These are phyloP conservation scores for Saccharomyces pastorianus DNA, from an alignment of 1,139 yeast genomes.

Conservation along the genomic window DNA sequence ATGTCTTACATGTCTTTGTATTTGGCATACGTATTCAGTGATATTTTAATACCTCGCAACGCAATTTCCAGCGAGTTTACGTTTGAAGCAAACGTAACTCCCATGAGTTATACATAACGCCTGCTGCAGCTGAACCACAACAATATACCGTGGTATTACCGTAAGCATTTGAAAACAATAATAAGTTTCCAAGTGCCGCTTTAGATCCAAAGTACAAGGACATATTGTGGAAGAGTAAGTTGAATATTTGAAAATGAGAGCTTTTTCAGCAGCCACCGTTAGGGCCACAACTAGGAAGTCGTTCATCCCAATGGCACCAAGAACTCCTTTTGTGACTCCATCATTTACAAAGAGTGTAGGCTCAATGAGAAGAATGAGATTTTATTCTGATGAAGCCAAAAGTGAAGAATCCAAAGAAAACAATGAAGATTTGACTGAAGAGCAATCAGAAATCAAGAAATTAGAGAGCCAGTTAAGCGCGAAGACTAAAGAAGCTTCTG, in stretches of 20 bases:
- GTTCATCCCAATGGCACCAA: background rate
- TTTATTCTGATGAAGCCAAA: conserved; percentile 19
- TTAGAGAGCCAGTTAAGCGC: conserved; percentile 49
- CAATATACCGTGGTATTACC: background rate
- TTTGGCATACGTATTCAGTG: background rate
- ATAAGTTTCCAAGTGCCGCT: background rate
- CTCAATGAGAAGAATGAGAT: conserved; percentile 9
- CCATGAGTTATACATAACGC: background rate
- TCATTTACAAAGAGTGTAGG: background rate
- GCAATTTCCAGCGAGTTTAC: background rate
- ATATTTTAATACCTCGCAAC: background rate
- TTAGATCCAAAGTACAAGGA: background rate
- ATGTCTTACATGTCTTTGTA: background rate
- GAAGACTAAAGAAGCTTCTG: conserved; percentile 76
- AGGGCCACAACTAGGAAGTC: background rate
- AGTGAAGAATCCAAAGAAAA: conserved; percentile 9
- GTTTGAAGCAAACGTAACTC: background rate
- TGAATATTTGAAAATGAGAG: conserved; percentile 6
- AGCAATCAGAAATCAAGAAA: conserved; percentile 32
- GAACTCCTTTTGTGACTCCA: background rate
- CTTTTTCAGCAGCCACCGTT: conserved; percentile 5
- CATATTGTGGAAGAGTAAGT: background rate
- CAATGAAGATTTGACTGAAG: conserved; percentile 13
- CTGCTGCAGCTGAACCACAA: background rate
- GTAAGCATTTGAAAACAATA: background rate